A percentile compares a stretch with the other conserved stretches of the same genome.
These are phyloP conservation scores for Coemansia sp. DNA, from an alignment of 192 early-diverging fungal genomes.

Conservation along the genomic window DNA sequence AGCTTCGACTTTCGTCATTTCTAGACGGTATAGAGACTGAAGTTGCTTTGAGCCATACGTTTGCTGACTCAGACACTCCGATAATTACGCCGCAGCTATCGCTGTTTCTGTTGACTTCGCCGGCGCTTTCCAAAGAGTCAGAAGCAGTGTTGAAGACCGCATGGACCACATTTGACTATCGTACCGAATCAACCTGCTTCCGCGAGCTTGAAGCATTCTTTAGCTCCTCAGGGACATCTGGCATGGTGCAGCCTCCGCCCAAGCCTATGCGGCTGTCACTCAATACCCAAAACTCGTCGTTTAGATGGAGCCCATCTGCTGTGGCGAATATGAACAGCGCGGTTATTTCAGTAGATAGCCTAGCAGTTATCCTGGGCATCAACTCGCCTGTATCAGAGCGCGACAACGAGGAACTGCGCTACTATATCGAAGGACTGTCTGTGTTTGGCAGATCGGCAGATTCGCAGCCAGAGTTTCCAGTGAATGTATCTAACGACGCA, in stretches of 20 bases:
- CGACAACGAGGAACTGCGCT: conserved; percentile 50
- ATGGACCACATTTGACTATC: conserved; percentile 51
- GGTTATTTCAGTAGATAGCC: conserved; percentile 41
- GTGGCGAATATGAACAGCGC: conserved; percentile 39
- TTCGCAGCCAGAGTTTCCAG: conserved; percentile 17
- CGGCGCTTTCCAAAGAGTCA: conserved; percentile 40
- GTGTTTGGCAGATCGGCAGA: conserved; percentile 43
- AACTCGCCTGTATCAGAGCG: conserved; percentile 34
- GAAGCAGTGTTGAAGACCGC: conserved; percentile 48
- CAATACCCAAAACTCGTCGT: conserved; percentile 50
- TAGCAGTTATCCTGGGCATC: conserved; percentile 48
- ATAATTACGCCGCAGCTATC: conserved; percentile 52
- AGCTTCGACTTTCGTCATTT: conserved; percentile 49
- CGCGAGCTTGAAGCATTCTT: conserved; percentile 50
- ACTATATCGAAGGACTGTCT: conserved; percentile 46
- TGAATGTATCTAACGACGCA: conserved; percentile 43
- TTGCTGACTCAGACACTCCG: conserved; percentile 38
- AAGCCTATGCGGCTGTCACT: conserved; percentile 51
- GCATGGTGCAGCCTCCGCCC: conserved; percentile 50
- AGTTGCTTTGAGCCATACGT: conserved; percentile 44
- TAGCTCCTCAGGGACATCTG: conserved; percentile 46
- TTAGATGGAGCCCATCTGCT: conserved; percentile 27
- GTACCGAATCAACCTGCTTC: conserved; percentile 36
- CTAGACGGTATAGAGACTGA: conserved; percentile 25
- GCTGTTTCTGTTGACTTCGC: conserved; percentile 49